A percentile compares a stretch with the other conserved stretches of the same genome.
Conservation (phyloP, 1,139 yeast species). For the Eremothecium gossypii region DNA sequence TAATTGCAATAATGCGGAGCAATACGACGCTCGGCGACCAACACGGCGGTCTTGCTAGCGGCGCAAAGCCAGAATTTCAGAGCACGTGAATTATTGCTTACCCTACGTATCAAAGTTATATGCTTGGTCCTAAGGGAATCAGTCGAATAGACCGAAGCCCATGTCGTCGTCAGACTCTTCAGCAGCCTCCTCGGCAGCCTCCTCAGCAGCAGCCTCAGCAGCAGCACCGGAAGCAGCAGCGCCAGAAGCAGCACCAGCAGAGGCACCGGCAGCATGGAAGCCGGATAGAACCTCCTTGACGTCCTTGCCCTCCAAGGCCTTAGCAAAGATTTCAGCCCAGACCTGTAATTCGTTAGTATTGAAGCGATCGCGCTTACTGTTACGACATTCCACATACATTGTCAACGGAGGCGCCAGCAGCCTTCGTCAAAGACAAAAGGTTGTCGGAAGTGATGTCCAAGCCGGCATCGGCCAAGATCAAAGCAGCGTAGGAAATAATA, state of each 20-base stretch:
- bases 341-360: conserved; percentile 34
- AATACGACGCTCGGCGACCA: background rate
- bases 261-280: conserved; percentile 63
- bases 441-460: conserved; percentile 91
- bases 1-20: background rate
- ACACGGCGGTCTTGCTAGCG: background rate
- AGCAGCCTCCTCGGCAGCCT: conserved; percentile 33
- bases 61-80: background rate
- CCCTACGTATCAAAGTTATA: conserved; percentile 2
- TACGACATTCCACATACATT: conserved; percentile 33
- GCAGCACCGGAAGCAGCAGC: conserved; percentile 54
- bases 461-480: conserved; percentile 96
- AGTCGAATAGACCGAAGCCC: conserved; percentile 70
- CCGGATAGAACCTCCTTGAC: conserved; percentile 83
- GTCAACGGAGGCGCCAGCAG: conserved; percentile 87
- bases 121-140: conserved; percentile 19
- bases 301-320: conserved; percentile 96
- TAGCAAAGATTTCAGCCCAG: conserved; percentile 94
- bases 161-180: conserved; percentile 78
- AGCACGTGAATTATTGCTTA: background rate
- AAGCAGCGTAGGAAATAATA: conserved; percentile 64
- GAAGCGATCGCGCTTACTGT: background rate
- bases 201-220: conserved; percentile 53
- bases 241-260: conserved; percentile 49
- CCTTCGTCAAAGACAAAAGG: conserved; percentile 72